Conservation (phyloP, 352 stramenopile species). For the Globisporangium echinulatum region DNA sequence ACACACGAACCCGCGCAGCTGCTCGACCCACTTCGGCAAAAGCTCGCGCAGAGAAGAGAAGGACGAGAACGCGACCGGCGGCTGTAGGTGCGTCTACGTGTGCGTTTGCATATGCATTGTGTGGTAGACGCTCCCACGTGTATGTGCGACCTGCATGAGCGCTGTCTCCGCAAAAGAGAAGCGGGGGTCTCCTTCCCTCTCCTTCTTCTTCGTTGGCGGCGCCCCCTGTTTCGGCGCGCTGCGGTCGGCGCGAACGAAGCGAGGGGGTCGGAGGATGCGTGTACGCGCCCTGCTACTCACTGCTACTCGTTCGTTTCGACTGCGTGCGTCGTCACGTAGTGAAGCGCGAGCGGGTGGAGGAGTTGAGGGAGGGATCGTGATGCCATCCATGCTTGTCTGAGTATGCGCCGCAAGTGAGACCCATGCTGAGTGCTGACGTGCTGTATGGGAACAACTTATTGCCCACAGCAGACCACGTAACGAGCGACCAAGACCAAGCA, state of each 20-base stretch:
- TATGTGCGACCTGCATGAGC: background rate
- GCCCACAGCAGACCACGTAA: no score
- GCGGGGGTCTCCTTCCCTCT: no score
- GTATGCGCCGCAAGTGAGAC: no score
- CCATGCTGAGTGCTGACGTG: no score
- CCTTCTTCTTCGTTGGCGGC: no score
- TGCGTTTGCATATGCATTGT: background rate
- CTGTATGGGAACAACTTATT: no score
- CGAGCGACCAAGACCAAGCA: no score
- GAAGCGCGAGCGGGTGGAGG: no score
- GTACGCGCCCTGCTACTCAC: background rate
- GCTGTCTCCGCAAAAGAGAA: background rate
- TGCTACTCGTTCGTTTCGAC: background rate
- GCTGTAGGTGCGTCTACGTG: background rate
- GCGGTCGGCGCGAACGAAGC: background rate
- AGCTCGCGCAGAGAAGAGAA: background rate
- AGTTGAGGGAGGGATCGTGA: no score
- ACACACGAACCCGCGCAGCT: background rate
- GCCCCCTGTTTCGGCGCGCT: background rate
- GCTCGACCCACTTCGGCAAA: constrained; percentile 1
- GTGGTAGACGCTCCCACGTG: background rate
- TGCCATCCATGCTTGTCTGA: no score
- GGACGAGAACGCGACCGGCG: background rate
- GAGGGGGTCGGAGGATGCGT: background rate
- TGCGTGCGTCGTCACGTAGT: no score